Conservation (phyloP, 768 basidiomycete genomes). For the Kwoniella shandongensis region DNA sequence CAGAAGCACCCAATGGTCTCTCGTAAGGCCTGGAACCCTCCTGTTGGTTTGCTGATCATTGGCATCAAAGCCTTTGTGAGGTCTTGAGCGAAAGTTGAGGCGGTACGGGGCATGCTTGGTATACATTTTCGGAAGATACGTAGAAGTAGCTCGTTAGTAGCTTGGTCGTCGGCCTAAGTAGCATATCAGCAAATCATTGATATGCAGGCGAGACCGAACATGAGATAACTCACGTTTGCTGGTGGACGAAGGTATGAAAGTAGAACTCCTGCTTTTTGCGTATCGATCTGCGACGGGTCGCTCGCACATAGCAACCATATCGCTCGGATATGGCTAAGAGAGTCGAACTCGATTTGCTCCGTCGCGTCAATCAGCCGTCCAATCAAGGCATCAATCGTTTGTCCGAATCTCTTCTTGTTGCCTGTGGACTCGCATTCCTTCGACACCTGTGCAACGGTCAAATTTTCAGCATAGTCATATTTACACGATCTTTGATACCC, state of each 20-base stretch:
- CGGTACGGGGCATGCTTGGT: slow-evolving; percentile 85
- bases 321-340: slow-evolving; percentile 38
- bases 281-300: slow-evolving; percentile 73
- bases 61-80: slow-evolving; percentile 77
- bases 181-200: neutral
- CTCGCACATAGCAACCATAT: slow-evolving; percentile 32
- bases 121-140: slow-evolving; percentile 83
- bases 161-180: slow-evolving; percentile 75
- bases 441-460: slow-evolving; percentile 1
- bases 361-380: slow-evolving; percentile 85
- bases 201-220: neutral
- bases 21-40: slow-evolving; percentile 68
- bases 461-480: neutral
- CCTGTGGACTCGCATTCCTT: slow-evolving; percentile 16
- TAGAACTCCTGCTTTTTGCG: slow-evolving; percentile 76
- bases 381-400: slow-evolving; percentile 81
- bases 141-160: slow-evolving; percentile 79
- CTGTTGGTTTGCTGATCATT: slow-evolving; percentile 85
- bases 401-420: slow-evolving; percentile 48
- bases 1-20: slow-evolving; percentile 93
- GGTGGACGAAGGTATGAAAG: slow-evolving; percentile 70
- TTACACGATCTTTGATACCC: neutral
- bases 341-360: slow-evolving; percentile 61
- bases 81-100: slow-evolving; percentile 81
- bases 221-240: slow-evolving; percentile 23